phyloP scores from a whole-genome alignment of 1,139 yeast genomes.

The Pichia sp. region DNA sequence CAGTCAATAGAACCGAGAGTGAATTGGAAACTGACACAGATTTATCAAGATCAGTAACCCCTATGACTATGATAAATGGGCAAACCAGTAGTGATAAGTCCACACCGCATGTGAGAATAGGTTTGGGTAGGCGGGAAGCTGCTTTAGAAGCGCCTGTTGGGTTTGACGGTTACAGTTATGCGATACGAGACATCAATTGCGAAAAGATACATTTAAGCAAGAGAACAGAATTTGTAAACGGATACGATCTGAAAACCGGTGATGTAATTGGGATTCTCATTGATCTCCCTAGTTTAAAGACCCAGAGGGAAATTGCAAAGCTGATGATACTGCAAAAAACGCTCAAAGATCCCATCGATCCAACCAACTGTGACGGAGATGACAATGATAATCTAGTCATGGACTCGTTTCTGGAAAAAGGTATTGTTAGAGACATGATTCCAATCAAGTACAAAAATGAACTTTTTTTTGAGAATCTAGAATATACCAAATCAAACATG shows the following conservation, averaged over 20 bases:
- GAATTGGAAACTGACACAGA: not conserved
- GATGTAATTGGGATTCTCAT: conserved; percentile 79
- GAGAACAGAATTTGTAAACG: conserved; percentile 33
- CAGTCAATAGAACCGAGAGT: conserved; percentile 35
- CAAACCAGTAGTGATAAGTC: not conserved
- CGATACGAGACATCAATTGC: conserved; percentile 76
- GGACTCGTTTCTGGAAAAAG: conserved; percentile 12
- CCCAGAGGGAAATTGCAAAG: conserved; percentile 33
- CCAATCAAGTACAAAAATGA: conserved; percentile 79
- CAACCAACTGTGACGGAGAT: not conserved
- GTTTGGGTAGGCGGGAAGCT: conserved; percentile 79
- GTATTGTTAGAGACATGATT: conserved; percentile 68
- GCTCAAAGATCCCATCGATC: conserved; percentile 19
- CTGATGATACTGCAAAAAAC: conserved; percentile 26
- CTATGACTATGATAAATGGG: not conserved
- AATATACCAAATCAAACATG: conserved; percentile 66
- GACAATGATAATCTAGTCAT: not conserved
- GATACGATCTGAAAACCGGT: conserved; percentile 51
- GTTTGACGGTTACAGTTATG: conserved; percentile 90
- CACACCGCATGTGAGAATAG: conserved; percentile 55
- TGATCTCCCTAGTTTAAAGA: conserved; percentile 49
- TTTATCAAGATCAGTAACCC: conserved; percentile 8
- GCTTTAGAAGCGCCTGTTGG: conserved; percentile 94
- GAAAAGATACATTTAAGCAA: conserved; percentile 70
- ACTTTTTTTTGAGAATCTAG: conserved; percentile 78